Percentiles rank a stretch among this genome's conserved stretches.
Conservation (phyloP, 108 stramenopile genomes). For the Cyclotella atomus region DNA sequence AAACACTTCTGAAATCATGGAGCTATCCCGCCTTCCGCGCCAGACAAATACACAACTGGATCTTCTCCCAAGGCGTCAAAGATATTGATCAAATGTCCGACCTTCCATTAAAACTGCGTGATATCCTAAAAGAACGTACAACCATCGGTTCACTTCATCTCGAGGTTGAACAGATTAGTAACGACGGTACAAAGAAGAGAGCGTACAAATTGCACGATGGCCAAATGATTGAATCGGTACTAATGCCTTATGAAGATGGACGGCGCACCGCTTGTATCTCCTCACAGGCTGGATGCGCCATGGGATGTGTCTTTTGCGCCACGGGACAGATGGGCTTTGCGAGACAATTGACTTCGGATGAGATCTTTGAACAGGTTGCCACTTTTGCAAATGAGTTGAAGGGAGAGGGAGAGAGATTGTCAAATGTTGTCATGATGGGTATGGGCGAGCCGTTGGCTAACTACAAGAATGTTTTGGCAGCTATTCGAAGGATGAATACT, state of each 20-base stretch:
- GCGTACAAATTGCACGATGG: conserved; percentile 91
- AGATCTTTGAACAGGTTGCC: conserved; percentile 93
- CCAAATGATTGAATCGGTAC: conserved; percentile 94
- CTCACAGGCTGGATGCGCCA: conserved; percentile 96
- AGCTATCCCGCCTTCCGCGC: conserved; percentile 86
- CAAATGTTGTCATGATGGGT: conserved; percentile 97
- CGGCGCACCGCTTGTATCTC: conserved; percentile 95
- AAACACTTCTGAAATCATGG: conserved; percentile 62
- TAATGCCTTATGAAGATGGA: conserved; percentile 98
- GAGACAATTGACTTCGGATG: conserved; percentile 88
- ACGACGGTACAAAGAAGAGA: conserved; percentile 94
- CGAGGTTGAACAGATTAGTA: conserved; percentile 65
- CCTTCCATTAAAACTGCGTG: conserved; percentile 76
- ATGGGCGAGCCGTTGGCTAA: conserved; percentile 96
- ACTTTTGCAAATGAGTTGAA: conserved; percentile 72
- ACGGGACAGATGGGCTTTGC: conserved; percentile 98
- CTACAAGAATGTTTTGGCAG: conserved; percentile 89
- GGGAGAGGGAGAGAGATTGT: conserved; percentile 66
- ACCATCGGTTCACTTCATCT: conserved; percentile 65
- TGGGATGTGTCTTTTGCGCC: conserved; percentile 78
- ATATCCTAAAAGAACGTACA: conserved; percentile 58
- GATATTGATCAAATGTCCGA: conserved; percentile 85
- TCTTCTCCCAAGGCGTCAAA: conserved; percentile 76
- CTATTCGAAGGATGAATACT: conserved; percentile 83
- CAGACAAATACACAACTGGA: conserved; percentile 86